These are phyloP conservation scores for Dactylorhiza incarnata DNA, from an alignment of 106 monocot species.

Conservation along the genomic window DNA sequence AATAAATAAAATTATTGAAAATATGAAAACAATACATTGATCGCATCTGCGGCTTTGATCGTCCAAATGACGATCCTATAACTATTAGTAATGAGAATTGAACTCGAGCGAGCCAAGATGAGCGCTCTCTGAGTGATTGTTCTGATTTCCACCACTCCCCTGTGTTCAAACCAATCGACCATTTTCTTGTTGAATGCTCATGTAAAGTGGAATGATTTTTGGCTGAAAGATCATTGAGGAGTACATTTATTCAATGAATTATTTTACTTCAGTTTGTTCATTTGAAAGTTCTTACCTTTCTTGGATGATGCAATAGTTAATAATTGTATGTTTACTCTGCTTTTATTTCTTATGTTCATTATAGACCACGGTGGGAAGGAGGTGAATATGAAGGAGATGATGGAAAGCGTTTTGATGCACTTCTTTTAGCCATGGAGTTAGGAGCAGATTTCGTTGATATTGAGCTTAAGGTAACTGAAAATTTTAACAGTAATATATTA, in stretches of 20 bases:
- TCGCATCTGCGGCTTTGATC: too few species aligned
- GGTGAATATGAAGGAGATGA: slow-evolving; percentile 94
- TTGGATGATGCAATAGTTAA: neutral
- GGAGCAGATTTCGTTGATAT: slow-evolving; percentile 92
- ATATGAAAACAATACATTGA: too few species aligned
- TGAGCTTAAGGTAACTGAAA: slow-evolving; percentile 66
- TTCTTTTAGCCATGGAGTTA: slow-evolving; percentile 73
- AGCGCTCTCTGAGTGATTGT: neutral
- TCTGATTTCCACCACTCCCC: neutral
- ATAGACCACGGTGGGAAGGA: slow-evolving; percentile 92
- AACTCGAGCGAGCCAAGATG: too few species aligned
- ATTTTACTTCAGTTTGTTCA: neutral
- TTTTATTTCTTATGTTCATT: slow-evolving; percentile 14
- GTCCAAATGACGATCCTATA: too few species aligned
- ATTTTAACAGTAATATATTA: neutral
- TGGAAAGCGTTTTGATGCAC: slow-evolving; percentile 38
- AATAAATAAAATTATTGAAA: too few species aligned
- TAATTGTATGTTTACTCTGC: neutral
- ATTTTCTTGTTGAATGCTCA: neutral
- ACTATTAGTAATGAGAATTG: too few species aligned
- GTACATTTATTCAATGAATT: neutral
- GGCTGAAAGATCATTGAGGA: neutral
- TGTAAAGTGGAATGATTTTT: neutral
- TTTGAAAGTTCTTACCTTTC: neutral
- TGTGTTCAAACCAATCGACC: neutral